Evolutionary conservation across 2,329 filamentous ascomycete genomes (phyloP).

Genomic region (Hypoxylon sp.): DNA sequence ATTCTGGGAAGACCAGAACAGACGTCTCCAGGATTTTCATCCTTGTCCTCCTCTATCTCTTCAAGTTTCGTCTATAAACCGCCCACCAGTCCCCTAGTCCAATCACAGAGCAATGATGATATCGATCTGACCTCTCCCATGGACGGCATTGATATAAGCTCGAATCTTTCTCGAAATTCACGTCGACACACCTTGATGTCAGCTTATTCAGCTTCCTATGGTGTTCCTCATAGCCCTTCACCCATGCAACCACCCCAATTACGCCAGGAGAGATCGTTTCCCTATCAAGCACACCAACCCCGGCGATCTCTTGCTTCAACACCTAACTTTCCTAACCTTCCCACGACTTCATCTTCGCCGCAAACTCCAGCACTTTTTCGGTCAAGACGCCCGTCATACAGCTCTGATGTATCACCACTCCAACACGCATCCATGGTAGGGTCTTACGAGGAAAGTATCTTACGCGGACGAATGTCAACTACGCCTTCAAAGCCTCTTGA

Average conservation of each 20-base stretch:
- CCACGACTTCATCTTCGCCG: slow-evolving; percentile 60
- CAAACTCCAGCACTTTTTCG: slow-evolving; percentile 67
- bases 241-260: slow-evolving; percentile 58
- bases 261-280: slow-evolving; percentile 72
- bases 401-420: slow-evolving; percentile 80
- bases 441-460: slow-evolving; percentile 96
- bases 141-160: slow-evolving; percentile 65
- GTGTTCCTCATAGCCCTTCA: slow-evolving; percentile 56
- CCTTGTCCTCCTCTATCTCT: slow-evolving; percentile 79
- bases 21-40: slow-evolving; percentile 67
- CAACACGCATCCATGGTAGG: slow-evolving; percentile 97
- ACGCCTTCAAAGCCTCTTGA: slow-evolving; percentile 92
- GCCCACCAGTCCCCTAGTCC: slow-evolving; percentile 91
- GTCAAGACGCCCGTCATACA: slow-evolving; percentile 77
- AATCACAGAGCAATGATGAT: slow-evolving; percentile 89
- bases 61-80: slow-evolving; percentile 87
- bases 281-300: slow-evolving; percentile 84
- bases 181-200: slow-evolving; percentile 82
- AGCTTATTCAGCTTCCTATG: slow-evolving; percentile 64
- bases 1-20: slow-evolving; percentile 55
- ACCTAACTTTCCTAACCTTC: slow-evolving; percentile 62
- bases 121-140: slow-evolving; percentile 72
- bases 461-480: slow-evolving; percentile 96
- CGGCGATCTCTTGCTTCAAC: slow-evolving; percentile 79
- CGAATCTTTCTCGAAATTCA: slow-evolving; percentile 56